Evolutionary conservation across 495 filamentous ascomycete genomes (phyloP).

Genomic region (Penicillium crystallinum): DNA sequence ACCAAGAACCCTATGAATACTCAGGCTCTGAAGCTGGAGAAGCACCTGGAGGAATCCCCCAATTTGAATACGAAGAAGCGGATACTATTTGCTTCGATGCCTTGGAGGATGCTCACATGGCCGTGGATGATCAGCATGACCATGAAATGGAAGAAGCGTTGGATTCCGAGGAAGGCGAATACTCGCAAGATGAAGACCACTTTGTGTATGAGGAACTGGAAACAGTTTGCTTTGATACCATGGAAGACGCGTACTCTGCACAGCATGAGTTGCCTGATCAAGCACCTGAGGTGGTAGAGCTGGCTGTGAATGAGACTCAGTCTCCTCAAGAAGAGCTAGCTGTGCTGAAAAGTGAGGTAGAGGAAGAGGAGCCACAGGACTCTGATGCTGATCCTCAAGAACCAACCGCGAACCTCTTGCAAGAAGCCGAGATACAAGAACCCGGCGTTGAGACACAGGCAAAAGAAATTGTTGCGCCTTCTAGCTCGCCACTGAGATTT

Average conservation of each 20-base stretch:
- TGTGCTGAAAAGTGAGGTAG: not conserved
- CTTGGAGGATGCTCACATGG: conserved; percentile 16
- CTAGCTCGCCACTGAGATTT: not conserved
- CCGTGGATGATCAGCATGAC: not conserved
- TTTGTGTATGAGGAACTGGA: conserved; percentile 19
- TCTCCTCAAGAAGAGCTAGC: conserved; percentile 3
- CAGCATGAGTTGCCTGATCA: conserved; percentile 1
- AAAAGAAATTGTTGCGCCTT: not conserved
- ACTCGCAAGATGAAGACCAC: conserved; percentile 10
- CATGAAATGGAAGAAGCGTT: not conserved
- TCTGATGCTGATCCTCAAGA: not conserved
- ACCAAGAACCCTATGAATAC: not conserved
- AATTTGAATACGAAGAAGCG: conserved; percentile 19
- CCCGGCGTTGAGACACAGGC: not conserved
- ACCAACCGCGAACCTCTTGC: not conserved
- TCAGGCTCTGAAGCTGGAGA: conserved; percentile 1
- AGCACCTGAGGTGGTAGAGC: not conserved
- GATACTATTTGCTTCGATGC: conserved; percentile 21
- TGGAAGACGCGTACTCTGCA: conserved; percentile 17
- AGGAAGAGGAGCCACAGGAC: not conserved
- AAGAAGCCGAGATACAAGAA: not conserved
- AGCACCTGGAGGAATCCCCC: not conserved
- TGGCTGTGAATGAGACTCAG: not conserved
- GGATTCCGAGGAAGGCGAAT: not conserved
- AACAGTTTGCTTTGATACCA: conserved; percentile 21